phyloP scores from a whole-genome alignment of 2,329 filamentous ascomycete species.

The Myriangium duriaei region DNA sequence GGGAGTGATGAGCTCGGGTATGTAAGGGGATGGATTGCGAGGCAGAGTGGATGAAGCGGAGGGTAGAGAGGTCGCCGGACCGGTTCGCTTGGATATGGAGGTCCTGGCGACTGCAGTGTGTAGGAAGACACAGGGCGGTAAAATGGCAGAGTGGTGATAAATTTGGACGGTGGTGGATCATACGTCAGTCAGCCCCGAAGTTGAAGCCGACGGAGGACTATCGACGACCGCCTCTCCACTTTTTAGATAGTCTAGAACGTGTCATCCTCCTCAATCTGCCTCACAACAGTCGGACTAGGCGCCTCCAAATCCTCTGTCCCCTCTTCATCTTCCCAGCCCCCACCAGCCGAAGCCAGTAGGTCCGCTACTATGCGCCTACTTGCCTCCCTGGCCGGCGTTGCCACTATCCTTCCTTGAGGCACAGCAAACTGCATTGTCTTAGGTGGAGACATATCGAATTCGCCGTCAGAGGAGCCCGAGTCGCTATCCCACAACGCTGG shows the following conservation, averaged over 20 bases:
- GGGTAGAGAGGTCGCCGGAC: too few relatives aligned
- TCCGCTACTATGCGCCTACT: slow-evolving; percentile 73
- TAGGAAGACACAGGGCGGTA: too few relatives aligned
- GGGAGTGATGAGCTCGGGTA: too few relatives aligned
- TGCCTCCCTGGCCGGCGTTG: slow-evolving; percentile 72
- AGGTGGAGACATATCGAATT: slow-evolving; percentile 57
- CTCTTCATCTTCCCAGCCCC: slow-evolving; percentile 35
- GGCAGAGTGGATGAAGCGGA: too few relatives aligned
- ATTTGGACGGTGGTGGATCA: too few relatives aligned
- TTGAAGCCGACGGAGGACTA: too few relatives aligned
- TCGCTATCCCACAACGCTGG: slow-evolving; percentile 62
- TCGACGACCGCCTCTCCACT: too few relatives aligned
- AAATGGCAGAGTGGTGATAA: too few relatives aligned
- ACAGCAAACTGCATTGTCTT: slow-evolving; percentile 85
- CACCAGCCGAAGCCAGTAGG: slow-evolving; percentile 61
- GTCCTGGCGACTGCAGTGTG: too few relatives aligned
- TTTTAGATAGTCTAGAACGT: slow-evolving; percentile 36
- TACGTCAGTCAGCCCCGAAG: too few relatives aligned
- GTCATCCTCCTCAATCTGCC: slow-evolving; percentile 33
- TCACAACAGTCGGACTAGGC: slow-evolving; percentile 36
- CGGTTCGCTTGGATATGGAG: too few relatives aligned
- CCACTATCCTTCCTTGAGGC: slow-evolving; percentile 62
- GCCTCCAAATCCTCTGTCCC: slow-evolving; percentile 31
- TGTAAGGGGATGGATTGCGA: too few relatives aligned
- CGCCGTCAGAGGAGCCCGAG: slow-evolving; percentile 48